Percentiles rank a stretch among this genome's conserved stretches.
Evolutionary conservation across 306 rosid species (phyloP).

Genomic region (Ormosia emarginata): DNA sequence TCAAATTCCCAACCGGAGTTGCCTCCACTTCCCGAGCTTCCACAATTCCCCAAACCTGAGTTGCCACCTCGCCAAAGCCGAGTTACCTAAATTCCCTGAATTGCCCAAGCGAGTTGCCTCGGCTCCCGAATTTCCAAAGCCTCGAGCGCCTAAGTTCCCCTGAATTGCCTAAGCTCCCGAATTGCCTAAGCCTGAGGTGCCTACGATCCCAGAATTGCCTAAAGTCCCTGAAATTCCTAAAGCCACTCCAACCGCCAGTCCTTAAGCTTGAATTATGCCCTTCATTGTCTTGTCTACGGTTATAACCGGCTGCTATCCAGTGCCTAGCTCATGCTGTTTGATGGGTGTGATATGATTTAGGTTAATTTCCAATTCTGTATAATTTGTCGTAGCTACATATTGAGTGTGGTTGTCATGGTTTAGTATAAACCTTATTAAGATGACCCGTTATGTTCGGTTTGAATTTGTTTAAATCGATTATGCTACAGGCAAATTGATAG

Average conservation of each 20-base stretch:
- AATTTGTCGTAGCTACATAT: too few relatives aligned
- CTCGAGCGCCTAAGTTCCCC: neutral
- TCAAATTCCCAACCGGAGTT: slow-evolving; percentile 8
- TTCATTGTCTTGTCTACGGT: neutral
- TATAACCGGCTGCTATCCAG: neutral
- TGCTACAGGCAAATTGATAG: too few relatives aligned
- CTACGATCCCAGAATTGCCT: neutral
- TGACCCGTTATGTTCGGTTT: too few relatives aligned
- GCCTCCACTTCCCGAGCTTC: neutral
- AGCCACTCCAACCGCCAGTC: neutral
- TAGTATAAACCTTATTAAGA: too few relatives aligned
- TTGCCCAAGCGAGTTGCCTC: neutral
- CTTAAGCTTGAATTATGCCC: neutral
- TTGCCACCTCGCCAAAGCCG: neutral
- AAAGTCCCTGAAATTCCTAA: neutral
- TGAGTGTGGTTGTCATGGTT: too few relatives aligned
- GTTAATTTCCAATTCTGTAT: too few relatives aligned
- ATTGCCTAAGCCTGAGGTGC: too few relatives aligned
- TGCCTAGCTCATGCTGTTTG: neutral
- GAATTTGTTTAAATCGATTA: too few relatives aligned
- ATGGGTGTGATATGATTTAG: neutral
- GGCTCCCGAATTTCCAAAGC: neutral
- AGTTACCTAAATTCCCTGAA: neutral
- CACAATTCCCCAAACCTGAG: neutral
- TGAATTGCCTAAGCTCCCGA: neutral